phyloP scores from a whole-genome alignment of 164 flowering plant genomes.

The Aristolochia californica region DNA sequence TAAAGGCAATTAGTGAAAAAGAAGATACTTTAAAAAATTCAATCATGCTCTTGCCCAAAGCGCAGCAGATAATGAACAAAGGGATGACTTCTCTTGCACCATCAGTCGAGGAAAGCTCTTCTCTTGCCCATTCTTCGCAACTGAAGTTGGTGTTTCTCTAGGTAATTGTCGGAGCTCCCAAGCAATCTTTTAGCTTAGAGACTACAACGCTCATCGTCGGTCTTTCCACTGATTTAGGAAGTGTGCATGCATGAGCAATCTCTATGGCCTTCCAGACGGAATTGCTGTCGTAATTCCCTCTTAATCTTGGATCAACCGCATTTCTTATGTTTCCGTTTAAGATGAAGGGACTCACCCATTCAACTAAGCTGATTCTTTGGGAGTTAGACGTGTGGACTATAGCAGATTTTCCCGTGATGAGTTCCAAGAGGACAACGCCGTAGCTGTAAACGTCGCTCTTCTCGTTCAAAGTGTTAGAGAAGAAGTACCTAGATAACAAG shows the following conservation, averaged over 20 bases:
- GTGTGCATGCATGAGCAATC: slow-evolving; percentile 26
- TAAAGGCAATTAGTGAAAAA: no score
- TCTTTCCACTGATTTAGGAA: slow-evolving; percentile 9
- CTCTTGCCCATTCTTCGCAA: no score
- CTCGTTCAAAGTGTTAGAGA: slow-evolving; percentile 22
- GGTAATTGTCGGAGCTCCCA: neutral
- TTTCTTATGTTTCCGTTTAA: slow-evolving; percentile 14
- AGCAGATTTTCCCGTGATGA: slow-evolving; percentile 29
- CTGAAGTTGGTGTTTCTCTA: no score
- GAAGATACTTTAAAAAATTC: no score
- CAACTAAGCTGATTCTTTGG: slow-evolving; percentile 10
- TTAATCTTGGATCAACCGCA: slow-evolving; percentile 24
- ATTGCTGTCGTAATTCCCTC: slow-evolving; percentile 17
- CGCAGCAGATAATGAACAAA: no score
- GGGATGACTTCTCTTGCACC: no score
- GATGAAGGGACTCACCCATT: slow-evolving; percentile 20
- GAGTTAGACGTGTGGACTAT: neutral
- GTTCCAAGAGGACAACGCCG: slow-evolving; percentile 39
- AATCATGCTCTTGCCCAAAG: no score
- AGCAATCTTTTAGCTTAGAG: neutral
- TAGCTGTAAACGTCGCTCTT: slow-evolving; percentile 51
- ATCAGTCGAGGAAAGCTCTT: no score
- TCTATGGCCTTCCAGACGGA: slow-evolving; percentile 25
- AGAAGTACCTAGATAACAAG: slow-evolving; percentile 22
- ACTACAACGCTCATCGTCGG: slow-evolving; percentile 27